These are phyloP conservation scores for Achaetomiella virescens DNA, from an alignment of 495 filamentous ascomycete species.

Conservation along the genomic window DNA sequence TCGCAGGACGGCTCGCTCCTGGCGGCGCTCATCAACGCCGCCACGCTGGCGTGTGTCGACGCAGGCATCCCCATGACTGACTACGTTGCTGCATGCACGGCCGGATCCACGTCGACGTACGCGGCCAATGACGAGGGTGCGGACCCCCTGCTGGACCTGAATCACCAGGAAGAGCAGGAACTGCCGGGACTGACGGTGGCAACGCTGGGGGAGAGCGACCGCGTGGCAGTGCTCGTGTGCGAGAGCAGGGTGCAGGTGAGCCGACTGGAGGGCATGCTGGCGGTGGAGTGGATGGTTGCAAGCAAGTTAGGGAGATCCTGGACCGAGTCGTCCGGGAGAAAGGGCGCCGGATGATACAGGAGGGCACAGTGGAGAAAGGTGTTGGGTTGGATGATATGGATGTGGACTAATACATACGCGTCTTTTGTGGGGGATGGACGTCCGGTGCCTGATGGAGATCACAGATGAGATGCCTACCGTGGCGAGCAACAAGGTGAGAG, in stretches of 20 bases:
- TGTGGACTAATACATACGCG: conserved; percentile 26
- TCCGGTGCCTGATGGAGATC: neutral
- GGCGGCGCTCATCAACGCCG: conserved; percentile 83
- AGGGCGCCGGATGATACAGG: conserved; percentile 58
- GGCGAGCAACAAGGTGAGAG: conserved; percentile 1
- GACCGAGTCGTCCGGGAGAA: conserved; percentile 62
- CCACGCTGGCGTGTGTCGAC: conserved; percentile 86
- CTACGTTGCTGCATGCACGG: conserved; percentile 82
- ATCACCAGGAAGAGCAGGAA: conserved; percentile 80
- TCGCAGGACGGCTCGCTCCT: conserved; percentile 86
- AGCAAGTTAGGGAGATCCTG: conserved; percentile 70
- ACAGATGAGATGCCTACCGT: neutral
- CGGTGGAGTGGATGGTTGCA: conserved; percentile 90
- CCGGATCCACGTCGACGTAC: conserved; percentile 66
- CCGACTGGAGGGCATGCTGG: conserved; percentile 83
- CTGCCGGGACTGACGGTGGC: conserved; percentile 82
- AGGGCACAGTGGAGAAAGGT: conserved; percentile 45
- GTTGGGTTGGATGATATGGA: conserved; percentile 39
- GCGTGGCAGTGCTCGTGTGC: conserved; percentile 71
- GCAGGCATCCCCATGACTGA: conserved; percentile 92
- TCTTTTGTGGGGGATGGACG: neutral
- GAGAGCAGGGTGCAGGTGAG: conserved; percentile 74
- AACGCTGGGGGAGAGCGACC: conserved; percentile 65
- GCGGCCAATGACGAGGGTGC: conserved; percentile 58
- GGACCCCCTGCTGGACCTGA: conserved; percentile 86